A percentile compares a stretch with the other conserved stretches of the same genome.
phyloP scores from a whole-genome alignment of 345 rosid species.

The Acer negundo region DNA sequence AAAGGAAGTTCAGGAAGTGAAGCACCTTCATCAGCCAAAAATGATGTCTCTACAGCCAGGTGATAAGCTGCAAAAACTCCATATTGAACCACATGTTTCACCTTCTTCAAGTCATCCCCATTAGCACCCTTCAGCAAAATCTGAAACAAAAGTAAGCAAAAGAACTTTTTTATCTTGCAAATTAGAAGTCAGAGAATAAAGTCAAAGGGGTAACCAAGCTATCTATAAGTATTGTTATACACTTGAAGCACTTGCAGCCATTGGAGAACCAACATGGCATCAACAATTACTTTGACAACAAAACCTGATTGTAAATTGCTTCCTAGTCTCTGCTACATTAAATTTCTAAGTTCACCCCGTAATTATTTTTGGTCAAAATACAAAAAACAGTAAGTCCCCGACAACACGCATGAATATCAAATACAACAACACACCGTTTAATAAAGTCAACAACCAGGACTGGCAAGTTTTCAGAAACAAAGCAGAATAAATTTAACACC shows the following conservation, averaged over 20 bases:
- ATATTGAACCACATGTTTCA: conserved; percentile 95
- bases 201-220: not conserved
- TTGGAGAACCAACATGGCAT: not conserved
- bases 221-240: not conserved
- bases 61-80: conserved; percentile 99
- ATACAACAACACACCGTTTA: not conserved
- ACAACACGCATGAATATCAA: conserved; percentile 7
- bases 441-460: not conserved
- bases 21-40: conserved; percentile 97
- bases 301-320: conserved; percentile 15
- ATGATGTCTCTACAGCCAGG: conserved; percentile 94
- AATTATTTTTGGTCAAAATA: conserved; percentile 11
- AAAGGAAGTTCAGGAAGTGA: conserved; percentile 88
- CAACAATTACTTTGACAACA: not conserved
- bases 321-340: conserved; percentile 15
- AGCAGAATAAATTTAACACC: not conserved
- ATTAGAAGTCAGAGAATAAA: not conserved
- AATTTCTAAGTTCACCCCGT: conserved; percentile 2
- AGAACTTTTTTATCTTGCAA: conserved; percentile 9
- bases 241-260: not conserved
- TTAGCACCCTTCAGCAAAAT: conserved; percentile 89
- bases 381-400: not conserved
- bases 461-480: not conserved
- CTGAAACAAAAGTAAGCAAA: conserved; percentile 48
- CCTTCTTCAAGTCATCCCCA: conserved; percentile 89